Base-by-base conservation (phyloP, 2,329 filamentous ascomycete species). In the Penicillium sp. region DNA sequence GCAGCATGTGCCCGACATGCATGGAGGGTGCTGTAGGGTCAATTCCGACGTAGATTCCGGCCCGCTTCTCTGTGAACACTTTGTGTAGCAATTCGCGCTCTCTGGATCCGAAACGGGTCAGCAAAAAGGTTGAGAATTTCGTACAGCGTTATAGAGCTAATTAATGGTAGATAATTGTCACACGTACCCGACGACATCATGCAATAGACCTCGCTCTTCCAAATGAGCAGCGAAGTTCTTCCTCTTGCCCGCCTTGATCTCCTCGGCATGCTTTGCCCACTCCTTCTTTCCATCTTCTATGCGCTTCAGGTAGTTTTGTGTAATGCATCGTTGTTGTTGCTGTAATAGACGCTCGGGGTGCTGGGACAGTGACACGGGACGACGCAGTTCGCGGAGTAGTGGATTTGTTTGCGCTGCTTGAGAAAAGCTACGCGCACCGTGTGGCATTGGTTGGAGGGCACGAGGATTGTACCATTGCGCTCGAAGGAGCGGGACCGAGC, bases 1-100 rank as follows among this genome's bases (percentile, higher is more conserved):
- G 79, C 13, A 82, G 58, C 73, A 82, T 78, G 64, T 82, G 79
- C 14, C 79, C 79, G 55, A 82, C 69, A 64, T 82, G 79, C 65
- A 81, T 65, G 39, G 79, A 81, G 1, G 78, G 76, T 11, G 77
- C 79, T 4, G 79, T 82, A 39, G 79, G 79, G 57, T 82, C 79
- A 22, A 82, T 70, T 56, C 79, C 79, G 26, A 73, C 75, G 59
- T 82, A 82, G 26, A 79, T 69, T 13, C 79, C 79, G 19, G 75
- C 70, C 56, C 79, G 68, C 58, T 78, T 79, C 55, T 79, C 69
- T 5, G 73, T 79, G 46, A 81, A 73, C 10, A 81, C 52, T 33
- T 68, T 68, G 53, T 81, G 71, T 44, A 81, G 62, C 21, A 76
- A 65, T 33, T 79, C 73, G 44, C 76, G 73, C 53, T 77, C 73